Conservation (phyloP, 2,329 filamentous ascomycete genomes). For the Xylaria sp. region DNA sequence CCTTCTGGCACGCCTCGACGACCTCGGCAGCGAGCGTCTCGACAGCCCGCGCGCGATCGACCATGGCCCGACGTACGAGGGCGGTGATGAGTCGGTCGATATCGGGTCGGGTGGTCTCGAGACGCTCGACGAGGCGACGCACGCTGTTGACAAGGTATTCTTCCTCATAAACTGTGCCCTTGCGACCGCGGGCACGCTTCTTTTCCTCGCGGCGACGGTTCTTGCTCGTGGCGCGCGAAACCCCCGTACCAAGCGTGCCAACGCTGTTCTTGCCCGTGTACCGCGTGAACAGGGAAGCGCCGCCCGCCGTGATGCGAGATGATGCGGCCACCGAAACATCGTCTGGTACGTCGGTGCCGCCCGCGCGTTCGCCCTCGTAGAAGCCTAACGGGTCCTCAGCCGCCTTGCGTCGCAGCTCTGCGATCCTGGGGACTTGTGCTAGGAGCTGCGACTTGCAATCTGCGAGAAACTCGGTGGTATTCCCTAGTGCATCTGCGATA, state of each 20-base stretch:
- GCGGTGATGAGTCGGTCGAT: conserved; percentile 76
- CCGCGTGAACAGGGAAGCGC: conserved; percentile 87
- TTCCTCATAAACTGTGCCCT: conserved; percentile 97
- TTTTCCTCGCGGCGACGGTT: conserved; percentile 90
- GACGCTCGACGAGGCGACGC: conserved; percentile 78
- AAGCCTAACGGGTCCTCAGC: conserved; percentile 85
- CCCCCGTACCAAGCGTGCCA: conserved; percentile 73
- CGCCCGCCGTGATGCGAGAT: conserved; percentile 78
- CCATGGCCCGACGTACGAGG: conserved; percentile 80
- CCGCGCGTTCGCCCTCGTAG: conserved; percentile 76
- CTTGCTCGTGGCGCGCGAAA: conserved; percentile 81
- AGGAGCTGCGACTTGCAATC: conserved; percentile 87
- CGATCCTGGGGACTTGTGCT: conserved; percentile 84
- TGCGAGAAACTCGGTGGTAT: conserved; percentile 87
- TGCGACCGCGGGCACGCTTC: conserved; percentile 92
- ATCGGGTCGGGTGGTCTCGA: conserved; percentile 76
- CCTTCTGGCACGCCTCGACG: conserved; percentile 68
- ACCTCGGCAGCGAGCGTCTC: conserved; percentile 78
- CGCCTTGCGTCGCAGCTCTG: conserved; percentile 81
- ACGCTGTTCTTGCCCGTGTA: conserved; percentile 77
- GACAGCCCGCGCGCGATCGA: conserved; percentile 81
- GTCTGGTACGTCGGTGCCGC: conserved; percentile 78
- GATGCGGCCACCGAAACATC: conserved; percentile 87
- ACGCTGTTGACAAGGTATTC: conserved; percentile 94
- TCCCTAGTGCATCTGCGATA: conserved; percentile 79